Conservation (phyloP, 371 early-diverging fungal species). For the Circinella minor region DNA sequence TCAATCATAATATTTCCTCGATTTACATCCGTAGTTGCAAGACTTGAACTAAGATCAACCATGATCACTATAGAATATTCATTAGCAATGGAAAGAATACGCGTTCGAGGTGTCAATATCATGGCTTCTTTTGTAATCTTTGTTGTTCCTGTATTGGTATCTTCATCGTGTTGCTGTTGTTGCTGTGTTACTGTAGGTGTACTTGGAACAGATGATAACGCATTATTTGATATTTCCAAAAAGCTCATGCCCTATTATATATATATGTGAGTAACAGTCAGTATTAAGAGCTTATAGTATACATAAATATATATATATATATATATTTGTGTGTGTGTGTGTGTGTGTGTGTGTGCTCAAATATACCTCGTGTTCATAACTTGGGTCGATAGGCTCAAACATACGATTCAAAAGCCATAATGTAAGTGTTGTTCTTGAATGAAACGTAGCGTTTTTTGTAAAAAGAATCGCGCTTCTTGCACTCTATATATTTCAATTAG, state of each 20-base stretch:
- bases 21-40: slow-evolving; percentile 67
- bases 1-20: slow-evolving; percentile 59
- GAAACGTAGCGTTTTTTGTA: slow-evolving; percentile 10
- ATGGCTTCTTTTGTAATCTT: slow-evolving; percentile 12
- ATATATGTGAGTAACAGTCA: too few relatives aligned
- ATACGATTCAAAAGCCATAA: slow-evolving; percentile 21
- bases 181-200: background rate
- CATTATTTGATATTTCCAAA: slow-evolving; percentile 7
- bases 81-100: slow-evolving; percentile 57
- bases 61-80: slow-evolving; percentile 71
- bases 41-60: slow-evolving; percentile 73
- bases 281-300: too few relatives aligned
- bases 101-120: slow-evolving; percentile 71
- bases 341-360: too few relatives aligned
- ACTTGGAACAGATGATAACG: background rate
- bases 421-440: slow-evolving; percentile 12
- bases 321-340: too few relatives aligned
- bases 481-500: background rate
- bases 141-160: background rate
- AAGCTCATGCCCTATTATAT: slow-evolving; percentile 3
- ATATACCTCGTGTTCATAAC: slow-evolving; percentile 18
- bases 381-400: slow-evolving; percentile 15
- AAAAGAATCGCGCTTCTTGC: slow-evolving; percentile 21
- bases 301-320: too few relatives aligned
- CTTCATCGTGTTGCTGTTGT: background rate